Conservation (phyloP, 1,284 basidiomycete species). For the Mycena sp. region DNA sequence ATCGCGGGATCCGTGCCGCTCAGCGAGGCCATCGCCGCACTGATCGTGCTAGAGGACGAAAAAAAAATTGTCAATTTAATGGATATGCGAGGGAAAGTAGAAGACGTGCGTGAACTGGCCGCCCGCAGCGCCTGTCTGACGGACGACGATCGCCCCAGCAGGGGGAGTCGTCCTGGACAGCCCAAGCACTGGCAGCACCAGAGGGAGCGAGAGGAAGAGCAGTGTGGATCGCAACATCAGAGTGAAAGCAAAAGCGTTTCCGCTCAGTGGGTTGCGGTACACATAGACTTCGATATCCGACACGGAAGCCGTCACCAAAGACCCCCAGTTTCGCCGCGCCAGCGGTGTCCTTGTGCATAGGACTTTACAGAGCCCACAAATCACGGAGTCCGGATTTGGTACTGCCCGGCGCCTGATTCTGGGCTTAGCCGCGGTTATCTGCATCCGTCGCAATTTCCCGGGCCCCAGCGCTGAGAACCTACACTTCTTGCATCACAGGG, state of each 20-base stretch:
- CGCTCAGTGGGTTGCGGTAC: too few species aligned
- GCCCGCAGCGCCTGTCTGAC: constrained; percentile 33
- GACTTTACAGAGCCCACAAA: too few species aligned
- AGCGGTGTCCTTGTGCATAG: too few species aligned
- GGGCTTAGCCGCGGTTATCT: too few species aligned
- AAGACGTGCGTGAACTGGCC: constrained; percentile 31
- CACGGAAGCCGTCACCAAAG: too few species aligned
- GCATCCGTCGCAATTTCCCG: too few species aligned
- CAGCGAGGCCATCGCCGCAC: constrained; percentile 36
- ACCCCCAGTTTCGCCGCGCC: too few species aligned
- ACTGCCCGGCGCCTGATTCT: too few species aligned
- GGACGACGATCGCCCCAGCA: constrained; percentile 36
- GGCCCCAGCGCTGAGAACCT: too few species aligned
- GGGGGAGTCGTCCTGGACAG: constrained; percentile 33
- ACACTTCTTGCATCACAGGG: too few species aligned
- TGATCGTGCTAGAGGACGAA: constrained; percentile 32
- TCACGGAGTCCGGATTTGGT: too few species aligned
- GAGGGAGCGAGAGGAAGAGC: not conserved
- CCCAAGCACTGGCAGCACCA: not conserved
- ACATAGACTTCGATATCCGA: too few species aligned
- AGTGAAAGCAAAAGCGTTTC: not conserved
- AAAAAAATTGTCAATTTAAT: not conserved
- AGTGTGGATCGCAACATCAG: not conserved
- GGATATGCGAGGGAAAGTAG: not conserved
- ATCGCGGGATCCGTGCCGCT: constrained; percentile 30